Conservation (phyloP, 2,329 filamentous ascomycete genomes). For the Epichloe bromicola region DNA sequence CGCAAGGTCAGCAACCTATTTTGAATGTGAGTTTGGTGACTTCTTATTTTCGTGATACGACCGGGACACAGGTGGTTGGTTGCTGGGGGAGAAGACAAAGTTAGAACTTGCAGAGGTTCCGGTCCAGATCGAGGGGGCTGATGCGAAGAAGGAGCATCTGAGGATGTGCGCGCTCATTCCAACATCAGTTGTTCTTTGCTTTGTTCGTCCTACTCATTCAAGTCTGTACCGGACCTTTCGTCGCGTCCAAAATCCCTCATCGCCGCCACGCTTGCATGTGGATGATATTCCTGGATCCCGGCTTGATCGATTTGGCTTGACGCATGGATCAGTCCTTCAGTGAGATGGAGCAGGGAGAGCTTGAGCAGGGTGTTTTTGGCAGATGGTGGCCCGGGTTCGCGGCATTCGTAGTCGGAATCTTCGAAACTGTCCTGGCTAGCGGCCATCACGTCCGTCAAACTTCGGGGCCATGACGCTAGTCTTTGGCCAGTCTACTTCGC, state of each 20-base stretch:
- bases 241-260: background rate
- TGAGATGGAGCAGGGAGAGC: background rate
- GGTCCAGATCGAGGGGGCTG: background rate
- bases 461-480: no score
- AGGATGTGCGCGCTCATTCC: background rate
- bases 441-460: no score
- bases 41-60: background rate
- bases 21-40: constrained; percentile 35
- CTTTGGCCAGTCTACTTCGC: no score
- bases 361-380: no score
- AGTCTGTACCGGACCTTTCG: background rate
- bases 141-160: background rate
- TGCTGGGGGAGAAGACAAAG: background rate
- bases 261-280: background rate
- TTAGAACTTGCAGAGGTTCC: background rate
- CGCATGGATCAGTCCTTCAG: background rate
- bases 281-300: background rate
- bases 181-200: background rate
- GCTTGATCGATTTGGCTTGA: background rate
- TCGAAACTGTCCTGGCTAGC: no score
- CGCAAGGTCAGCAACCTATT: constrained; percentile 31
- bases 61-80: background rate
- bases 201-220: background rate
- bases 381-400: no score
- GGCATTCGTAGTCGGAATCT: no score